phyloP scores from a whole-genome alignment of 768 basidiomycete genomes.

The Stropharia rugosoannulata region DNA sequence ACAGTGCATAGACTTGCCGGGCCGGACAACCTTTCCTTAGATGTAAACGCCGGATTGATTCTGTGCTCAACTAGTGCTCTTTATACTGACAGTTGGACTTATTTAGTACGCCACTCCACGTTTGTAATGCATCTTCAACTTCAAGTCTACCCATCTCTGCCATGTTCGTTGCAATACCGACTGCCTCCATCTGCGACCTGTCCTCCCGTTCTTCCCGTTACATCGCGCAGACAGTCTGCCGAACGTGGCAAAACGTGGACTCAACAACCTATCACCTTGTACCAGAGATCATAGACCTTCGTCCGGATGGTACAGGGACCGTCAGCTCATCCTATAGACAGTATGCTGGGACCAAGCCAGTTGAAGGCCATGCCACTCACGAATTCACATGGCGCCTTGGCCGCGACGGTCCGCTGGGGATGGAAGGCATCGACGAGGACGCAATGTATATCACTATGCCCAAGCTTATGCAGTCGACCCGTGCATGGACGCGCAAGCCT shows the following conservation, averaged over 20 bases:
- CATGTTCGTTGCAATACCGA: slow-evolving; percentile 8
- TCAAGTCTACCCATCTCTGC: background rate
- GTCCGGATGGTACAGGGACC: slow-evolving; percentile 7
- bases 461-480: slow-evolving; percentile 3
- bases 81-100: no score
- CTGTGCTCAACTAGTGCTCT: no score
- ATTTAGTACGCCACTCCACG: no score
- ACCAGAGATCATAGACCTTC: slow-evolving; percentile 6
- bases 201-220: background rate
- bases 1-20: no score
- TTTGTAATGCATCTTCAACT: no score
- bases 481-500: slow-evolving; percentile 7
- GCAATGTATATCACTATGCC: slow-evolving; percentile 7
- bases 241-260: slow-evolving; percentile 6
- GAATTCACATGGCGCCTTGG: slow-evolving; percentile 9
- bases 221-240: slow-evolving; percentile 5
- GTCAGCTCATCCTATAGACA: slow-evolving; percentile 1
- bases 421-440: slow-evolving; percentile 6
- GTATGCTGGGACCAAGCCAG: background rate
- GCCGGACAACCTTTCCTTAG: no score
- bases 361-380: background rate
- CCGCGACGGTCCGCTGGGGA: slow-evolving; percentile 7
- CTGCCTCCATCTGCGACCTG: slow-evolving; percentile 2
- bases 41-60: no score
- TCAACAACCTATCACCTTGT: background rate